Conservation (phyloP, 2,329 filamentous ascomycete species). For the Lachnellula occidentalis region DNA sequence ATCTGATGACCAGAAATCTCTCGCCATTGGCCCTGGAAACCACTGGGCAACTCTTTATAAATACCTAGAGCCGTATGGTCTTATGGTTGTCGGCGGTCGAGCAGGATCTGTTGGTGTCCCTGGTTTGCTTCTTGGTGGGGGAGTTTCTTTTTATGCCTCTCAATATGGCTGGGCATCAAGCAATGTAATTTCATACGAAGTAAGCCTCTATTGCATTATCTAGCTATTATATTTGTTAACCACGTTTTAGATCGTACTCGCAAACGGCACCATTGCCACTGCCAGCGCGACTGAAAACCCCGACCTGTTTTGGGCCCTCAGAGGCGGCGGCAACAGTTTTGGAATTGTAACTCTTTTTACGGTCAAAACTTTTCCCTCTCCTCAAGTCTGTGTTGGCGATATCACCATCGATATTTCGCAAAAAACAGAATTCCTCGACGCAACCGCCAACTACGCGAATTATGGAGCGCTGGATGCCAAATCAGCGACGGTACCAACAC, state of each 20-base stretch:
- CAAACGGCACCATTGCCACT: constrained; percentile 42
- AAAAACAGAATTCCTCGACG: constrained; percentile 10
- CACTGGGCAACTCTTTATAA: constrained; percentile 36
- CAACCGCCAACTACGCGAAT: constrained; percentile 11
- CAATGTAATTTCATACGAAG: constrained; percentile 19
- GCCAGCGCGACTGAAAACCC: constrained; percentile 37
- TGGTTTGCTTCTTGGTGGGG: constrained; percentile 34
- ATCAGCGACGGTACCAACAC: constrained; percentile 12
- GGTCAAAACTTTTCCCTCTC: constrained; percentile 14
- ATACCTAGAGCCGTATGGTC: constrained; percentile 27
- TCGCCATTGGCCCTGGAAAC: constrained; percentile 33
- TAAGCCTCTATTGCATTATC: no score
- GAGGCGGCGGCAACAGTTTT: constrained; percentile 52
- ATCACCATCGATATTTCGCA: constrained; percentile 2
- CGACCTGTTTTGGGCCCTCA: constrained; percentile 49
- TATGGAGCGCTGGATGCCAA: constrained; percentile 10
- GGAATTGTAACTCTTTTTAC: constrained; percentile 45
- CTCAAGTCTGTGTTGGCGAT: constrained; percentile 6
- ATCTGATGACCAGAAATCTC: constrained; percentile 25
- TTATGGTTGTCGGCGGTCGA: constrained; percentile 34
- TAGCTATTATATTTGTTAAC: no score
- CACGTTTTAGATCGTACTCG: constrained; percentile 33
- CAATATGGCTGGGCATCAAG: constrained; percentile 18
- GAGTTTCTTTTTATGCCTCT: constrained; percentile 20
- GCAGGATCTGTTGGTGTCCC: constrained; percentile 34